A percentile compares a stretch with the other conserved stretches of the same genome.
phyloP scores from a whole-genome alignment of 2,329 filamentous ascomycete species.

The Apiospora sp. region DNA sequence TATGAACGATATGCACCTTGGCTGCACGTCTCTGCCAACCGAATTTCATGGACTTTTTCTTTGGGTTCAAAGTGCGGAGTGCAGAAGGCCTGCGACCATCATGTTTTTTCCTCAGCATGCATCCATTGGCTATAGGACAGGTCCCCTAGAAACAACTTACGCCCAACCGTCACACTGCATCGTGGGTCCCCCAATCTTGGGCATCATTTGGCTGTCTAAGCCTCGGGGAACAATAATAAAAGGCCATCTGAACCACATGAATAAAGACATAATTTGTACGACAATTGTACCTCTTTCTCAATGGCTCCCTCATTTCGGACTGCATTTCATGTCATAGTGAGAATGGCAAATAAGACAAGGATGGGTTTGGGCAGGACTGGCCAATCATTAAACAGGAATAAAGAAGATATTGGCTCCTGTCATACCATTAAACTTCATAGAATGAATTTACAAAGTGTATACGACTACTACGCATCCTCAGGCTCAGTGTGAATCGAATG shows the following conservation, averaged over 20 bases:
- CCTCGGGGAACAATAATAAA: slow-evolving; percentile 1
- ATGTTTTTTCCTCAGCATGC: background rate
- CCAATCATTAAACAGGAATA: slow-evolving; percentile 1
- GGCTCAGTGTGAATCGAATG: slow-evolving; percentile 32
- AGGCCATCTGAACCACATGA: background rate
- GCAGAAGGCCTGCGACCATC: background rate
- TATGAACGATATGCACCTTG: slow-evolving; percentile 11
- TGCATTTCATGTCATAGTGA: background rate
- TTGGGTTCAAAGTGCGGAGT: background rate
- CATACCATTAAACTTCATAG: slow-evolving; percentile 43
- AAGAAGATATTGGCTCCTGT: slow-evolving; percentile 22
- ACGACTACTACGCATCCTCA: slow-evolving; percentile 40
- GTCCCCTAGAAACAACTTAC: slow-evolving; percentile 6
- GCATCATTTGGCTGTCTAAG: background rate
- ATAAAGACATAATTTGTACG: background rate
- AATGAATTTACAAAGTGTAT: slow-evolving; percentile 45
- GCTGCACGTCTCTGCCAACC: slow-evolving; percentile 11
- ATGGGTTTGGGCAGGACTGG: slow-evolving; percentile 15
- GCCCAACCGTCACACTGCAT: slow-evolving; percentile 10
- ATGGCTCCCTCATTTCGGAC: too few species aligned
- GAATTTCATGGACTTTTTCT: background rate
- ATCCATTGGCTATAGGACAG: background rate
- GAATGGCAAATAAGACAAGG: slow-evolving; percentile 23
- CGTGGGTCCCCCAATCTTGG: slow-evolving; percentile 1
- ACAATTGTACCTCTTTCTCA: background rate